A percentile compares a stretch with the other conserved stretches of the same genome.
Conservation (phyloP, 2,329 filamentous ascomycete species). For the Chaetomium olivaceum region DNA sequence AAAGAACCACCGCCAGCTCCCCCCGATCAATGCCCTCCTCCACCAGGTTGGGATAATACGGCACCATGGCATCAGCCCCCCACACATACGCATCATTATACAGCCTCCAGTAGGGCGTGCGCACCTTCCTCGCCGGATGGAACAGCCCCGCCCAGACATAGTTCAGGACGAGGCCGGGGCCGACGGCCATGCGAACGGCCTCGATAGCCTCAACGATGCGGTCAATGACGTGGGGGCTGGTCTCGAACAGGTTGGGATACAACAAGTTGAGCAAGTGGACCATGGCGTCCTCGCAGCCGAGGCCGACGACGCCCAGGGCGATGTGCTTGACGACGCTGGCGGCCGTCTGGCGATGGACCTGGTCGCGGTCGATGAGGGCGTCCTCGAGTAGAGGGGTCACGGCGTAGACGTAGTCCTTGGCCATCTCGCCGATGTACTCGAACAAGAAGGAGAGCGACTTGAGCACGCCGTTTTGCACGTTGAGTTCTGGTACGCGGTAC, state of each 20-base stretch:
- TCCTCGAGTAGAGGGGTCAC: constrained; percentile 95
- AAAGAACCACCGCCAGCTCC: constrained; percentile 82
- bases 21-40: constrained; percentile 77
- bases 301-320: constrained; percentile 91
- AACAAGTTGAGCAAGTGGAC: constrained; percentile 93
- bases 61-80: constrained; percentile 89
- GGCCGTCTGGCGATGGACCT: constrained; percentile 95
- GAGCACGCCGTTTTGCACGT: constrained; percentile 97
- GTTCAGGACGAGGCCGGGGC: constrained; percentile 90
- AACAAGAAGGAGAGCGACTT: constrained; percentile 97
- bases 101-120: constrained; percentile 91
- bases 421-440: constrained; percentile 99
- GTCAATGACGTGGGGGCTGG: constrained; percentile 96
- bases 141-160: constrained; percentile 98
- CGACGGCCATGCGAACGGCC: constrained; percentile 89
- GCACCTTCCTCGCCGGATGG: constrained; percentile 92
- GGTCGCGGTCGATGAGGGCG: constrained; percentile 94
- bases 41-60: constrained; percentile 86
- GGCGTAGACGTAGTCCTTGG: constrained; percentile 98
- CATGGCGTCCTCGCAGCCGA: constrained; percentile 98
- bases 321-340: constrained; percentile 98
- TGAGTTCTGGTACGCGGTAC: constrained; percentile 95
- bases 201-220: constrained; percentile 97
- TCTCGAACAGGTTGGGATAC: constrained; percentile 97
- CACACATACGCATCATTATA: constrained; percentile 98